A percentile compares a stretch with the other conserved stretches of the same genome.
Conservation (phyloP, 1,139 yeast species). For the Scheffersomyces cryptocercus region DNA sequence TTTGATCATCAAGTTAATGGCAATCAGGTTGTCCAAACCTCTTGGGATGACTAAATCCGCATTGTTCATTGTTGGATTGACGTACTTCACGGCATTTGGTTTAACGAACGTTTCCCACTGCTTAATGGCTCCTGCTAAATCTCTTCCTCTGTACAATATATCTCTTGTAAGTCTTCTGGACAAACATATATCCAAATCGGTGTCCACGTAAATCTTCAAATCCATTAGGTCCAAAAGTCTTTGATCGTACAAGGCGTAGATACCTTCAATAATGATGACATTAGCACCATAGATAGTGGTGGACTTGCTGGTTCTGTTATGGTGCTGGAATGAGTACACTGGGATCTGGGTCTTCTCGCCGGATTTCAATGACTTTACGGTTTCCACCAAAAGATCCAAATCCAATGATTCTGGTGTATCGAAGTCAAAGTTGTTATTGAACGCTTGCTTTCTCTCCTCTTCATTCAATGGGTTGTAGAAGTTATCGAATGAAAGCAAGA, state of each 20-base stretch:
- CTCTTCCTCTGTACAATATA: constrained; percentile 82
- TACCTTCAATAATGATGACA: constrained; percentile 89
- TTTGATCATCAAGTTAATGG: constrained; percentile 73
- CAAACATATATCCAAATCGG: constrained; percentile 88
- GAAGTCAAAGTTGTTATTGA: constrained; percentile 70
- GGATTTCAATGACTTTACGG: constrained; percentile 63
- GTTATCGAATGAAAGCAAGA: constrained; percentile 86
- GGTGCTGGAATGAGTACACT: constrained; percentile 77
- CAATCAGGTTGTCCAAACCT: constrained; percentile 80
- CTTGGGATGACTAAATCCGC: constrained; percentile 90
- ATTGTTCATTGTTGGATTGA: constrained; percentile 73
- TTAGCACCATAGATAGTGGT: constrained; percentile 92
- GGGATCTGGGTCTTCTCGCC: constrained; percentile 72
- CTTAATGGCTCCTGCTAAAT: constrained; percentile 72
- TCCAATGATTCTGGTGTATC: constrained; percentile 86
- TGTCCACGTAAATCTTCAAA: constrained; percentile 86
- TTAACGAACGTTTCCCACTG: constrained; percentile 93
- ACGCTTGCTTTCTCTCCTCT: constrained; percentile 66
- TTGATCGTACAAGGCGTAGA: constrained; percentile 76
- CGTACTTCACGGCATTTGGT: constrained; percentile 80
- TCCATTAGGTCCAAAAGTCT: constrained; percentile 77
- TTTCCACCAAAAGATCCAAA: constrained; percentile 65
- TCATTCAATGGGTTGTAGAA: constrained; percentile 74
- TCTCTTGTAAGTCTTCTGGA: constrained; percentile 88
- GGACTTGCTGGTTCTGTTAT: constrained; percentile 67